These are phyloP conservation scores for Grosmannia clavigera DNA, from an alignment of 2,329 filamentous ascomycete genomes.

Conservation along the genomic window DNA sequence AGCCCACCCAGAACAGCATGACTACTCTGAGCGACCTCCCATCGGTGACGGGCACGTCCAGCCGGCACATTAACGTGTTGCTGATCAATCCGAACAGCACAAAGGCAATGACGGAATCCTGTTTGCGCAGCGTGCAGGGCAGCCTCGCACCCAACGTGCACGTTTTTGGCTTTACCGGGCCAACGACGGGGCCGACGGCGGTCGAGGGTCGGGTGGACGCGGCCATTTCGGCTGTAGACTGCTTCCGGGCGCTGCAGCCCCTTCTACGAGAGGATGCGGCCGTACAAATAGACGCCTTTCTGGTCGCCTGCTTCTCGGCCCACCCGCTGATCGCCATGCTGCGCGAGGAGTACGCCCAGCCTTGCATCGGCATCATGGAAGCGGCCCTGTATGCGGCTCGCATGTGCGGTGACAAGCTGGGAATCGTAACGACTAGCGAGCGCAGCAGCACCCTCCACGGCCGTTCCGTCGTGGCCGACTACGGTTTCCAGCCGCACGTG, in stretches of 20 bases:
- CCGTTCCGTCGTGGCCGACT: conserved; percentile 19
- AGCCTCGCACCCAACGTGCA: conserved; percentile 33
- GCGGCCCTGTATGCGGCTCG: conserved; percentile 32
- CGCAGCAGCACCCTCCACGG: background rate
- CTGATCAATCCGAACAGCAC: conserved; percentile 54
- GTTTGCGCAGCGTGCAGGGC: conserved; percentile 27
- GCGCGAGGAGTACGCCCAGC: conserved; percentile 30
- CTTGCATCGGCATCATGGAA: conserved; percentile 38
- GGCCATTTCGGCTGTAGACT: conserved; percentile 34
- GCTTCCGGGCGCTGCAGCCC: conserved; percentile 30
- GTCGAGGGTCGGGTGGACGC: conserved; percentile 38
- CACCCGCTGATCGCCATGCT: conserved; percentile 33
- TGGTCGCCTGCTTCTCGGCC: conserved; percentile 36
- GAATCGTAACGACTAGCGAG: conserved; percentile 28
- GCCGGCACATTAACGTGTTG: conserved; percentile 28
- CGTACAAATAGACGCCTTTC: conserved; percentile 29
- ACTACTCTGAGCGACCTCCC: background rate
- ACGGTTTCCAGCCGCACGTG: conserved; percentile 25
- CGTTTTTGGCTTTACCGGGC: conserved; percentile 37
- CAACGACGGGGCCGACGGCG: conserved; percentile 33
- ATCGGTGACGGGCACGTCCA: background rate
- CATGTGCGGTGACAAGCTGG: conserved; percentile 33
- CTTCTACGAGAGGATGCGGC: conserved; percentile 18
- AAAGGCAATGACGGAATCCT: conserved; percentile 41
- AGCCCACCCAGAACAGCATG: background rate